phyloP scores from a whole-genome alignment of 176 grass and related monocot species.

The Triticum timopheevii region DNA sequence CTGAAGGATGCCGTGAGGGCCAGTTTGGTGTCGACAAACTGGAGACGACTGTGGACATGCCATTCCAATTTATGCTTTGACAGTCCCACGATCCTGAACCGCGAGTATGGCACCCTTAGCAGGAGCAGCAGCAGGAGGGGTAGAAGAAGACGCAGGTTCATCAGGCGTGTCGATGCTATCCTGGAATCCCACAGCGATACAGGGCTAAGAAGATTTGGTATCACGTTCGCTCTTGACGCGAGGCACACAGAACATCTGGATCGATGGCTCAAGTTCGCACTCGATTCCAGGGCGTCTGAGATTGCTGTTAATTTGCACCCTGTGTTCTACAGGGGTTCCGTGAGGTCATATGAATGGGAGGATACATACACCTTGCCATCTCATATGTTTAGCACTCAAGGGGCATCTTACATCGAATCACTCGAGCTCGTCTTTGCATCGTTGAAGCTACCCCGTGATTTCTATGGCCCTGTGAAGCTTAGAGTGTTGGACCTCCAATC shows the following conservation, averaged over 20 bases:
- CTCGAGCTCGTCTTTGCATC: neutral
- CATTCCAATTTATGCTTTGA: constrained; percentile 20
- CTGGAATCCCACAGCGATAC: constrained; percentile 3
- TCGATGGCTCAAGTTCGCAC: neutral
- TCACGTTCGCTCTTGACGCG: neutral
- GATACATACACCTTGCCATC: neutral
- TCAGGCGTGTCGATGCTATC: constrained; percentile 4
- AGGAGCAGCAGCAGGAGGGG: neutral
- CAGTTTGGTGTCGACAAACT: neutral
- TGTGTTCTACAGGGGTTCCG: neutral
- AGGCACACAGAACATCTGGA: constrained; percentile 17
- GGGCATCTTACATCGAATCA: neutral
- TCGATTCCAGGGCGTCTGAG: neutral
- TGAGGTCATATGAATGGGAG: neutral
- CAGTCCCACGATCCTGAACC: constrained; percentile 17
- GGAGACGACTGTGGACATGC: constrained; percentile 3
- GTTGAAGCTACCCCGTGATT: neutral
- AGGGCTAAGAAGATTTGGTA: neutral
- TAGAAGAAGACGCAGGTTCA: neutral
- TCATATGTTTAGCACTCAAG: neutral
- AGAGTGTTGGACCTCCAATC: constrained; percentile 9
- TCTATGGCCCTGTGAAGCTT: neutral
- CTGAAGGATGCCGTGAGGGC: constrained; percentile 24
- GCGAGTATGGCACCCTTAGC: neutral
- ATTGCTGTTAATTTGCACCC: neutral